phyloP scores from a whole-genome alignment of 768 basidiomycete genomes.

The Zangia roseola region DNA sequence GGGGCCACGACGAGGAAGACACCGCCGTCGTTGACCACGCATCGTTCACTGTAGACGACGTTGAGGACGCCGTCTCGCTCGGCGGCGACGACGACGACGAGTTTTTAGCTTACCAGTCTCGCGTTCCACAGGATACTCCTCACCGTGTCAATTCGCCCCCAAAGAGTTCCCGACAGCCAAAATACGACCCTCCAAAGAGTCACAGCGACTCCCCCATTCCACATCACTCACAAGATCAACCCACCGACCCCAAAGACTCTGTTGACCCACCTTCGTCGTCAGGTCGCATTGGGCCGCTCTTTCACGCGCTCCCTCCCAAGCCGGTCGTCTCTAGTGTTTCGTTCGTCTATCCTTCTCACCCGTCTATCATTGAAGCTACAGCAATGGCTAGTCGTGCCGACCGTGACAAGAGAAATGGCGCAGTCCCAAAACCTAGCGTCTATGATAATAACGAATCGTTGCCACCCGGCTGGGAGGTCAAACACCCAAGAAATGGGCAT shows the following conservation, averaged over 20 bases:
- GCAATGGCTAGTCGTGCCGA: conserved; percentile 51
- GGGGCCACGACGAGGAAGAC: conserved; percentile 56
- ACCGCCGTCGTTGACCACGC: conserved; percentile 40
- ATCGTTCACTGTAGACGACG: conserved; percentile 37
- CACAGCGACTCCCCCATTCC: conserved; percentile 2
- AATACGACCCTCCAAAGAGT: conserved; percentile 12
- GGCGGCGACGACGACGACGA: conserved; percentile 73
- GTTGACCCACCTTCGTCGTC: conserved; percentile 24
- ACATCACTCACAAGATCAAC: conserved; percentile 9
- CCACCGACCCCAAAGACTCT: conserved; percentile 11
- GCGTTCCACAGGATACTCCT: conserved; percentile 28
- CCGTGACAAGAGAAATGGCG: conserved; percentile 44
- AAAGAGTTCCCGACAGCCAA: conserved; percentile 11
- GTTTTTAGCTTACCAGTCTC: conserved; percentile 45
- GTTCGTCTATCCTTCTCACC: conserved; percentile 54
- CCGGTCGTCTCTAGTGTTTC: conserved; percentile 52
- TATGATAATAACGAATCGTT: conserved; percentile 37
- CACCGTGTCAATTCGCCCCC: conserved; percentile 19
- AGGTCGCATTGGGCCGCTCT: conserved; percentile 41
- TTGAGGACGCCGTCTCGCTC: conserved; percentile 66
- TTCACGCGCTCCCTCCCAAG: conserved; percentile 70
- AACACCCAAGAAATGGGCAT: conserved; percentile 47
- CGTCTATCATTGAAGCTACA: conserved; percentile 59
- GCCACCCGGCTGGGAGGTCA: conserved; percentile 62
- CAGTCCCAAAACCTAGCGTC: conserved; percentile 19